A percentile compares a stretch with the other conserved stretches of the same genome.
These are phyloP conservation scores for Malus hybrid DNA, from an alignment of 331 rosid species.

Conservation along the genomic window DNA sequence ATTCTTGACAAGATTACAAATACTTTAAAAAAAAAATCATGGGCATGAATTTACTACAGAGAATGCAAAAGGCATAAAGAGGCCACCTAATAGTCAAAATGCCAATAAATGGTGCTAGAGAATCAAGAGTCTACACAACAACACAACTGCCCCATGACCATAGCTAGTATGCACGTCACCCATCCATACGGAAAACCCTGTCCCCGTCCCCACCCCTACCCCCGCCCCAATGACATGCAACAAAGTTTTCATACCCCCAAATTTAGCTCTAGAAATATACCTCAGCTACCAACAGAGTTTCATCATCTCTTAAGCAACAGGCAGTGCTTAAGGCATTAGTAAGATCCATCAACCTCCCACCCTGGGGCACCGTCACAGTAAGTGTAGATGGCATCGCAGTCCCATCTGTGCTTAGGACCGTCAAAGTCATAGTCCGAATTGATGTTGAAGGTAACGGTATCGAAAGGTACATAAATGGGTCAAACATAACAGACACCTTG, in stretches of 20 bases:
- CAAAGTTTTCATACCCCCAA: neutral
- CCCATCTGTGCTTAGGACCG: conserved; percentile 59
- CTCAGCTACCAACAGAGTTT: conserved; percentile 74
- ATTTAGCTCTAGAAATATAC: conserved; percentile 28
- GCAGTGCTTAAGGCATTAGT: conserved; percentile 43
- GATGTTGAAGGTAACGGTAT: conserved; percentile 76
- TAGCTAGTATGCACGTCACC: neutral
- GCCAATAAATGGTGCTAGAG: neutral
- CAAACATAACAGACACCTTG: conserved; percentile 78
- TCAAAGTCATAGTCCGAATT: conserved; percentile 62
- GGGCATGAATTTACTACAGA: neutral
- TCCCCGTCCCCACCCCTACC: neutral
- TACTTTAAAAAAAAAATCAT: neutral
- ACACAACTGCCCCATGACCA: neutral
- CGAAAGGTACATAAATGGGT: conserved; percentile 89
- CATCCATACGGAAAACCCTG: neutral
- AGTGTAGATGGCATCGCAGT: conserved; percentile 34
- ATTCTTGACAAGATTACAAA: neutral
- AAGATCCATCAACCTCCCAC: conserved; percentile 59
- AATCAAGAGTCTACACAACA: neutral
- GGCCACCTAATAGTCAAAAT: neutral
- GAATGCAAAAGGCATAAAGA: neutral
- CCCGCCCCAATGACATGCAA: conserved; percentile 1
- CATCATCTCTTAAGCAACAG: conserved; percentile 64
- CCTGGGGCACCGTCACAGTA: conserved; percentile 48